Evolutionary conservation across 2,329 filamentous ascomycete genomes (phyloP).

Genomic region (Blastomyces gilchristii): DNA sequence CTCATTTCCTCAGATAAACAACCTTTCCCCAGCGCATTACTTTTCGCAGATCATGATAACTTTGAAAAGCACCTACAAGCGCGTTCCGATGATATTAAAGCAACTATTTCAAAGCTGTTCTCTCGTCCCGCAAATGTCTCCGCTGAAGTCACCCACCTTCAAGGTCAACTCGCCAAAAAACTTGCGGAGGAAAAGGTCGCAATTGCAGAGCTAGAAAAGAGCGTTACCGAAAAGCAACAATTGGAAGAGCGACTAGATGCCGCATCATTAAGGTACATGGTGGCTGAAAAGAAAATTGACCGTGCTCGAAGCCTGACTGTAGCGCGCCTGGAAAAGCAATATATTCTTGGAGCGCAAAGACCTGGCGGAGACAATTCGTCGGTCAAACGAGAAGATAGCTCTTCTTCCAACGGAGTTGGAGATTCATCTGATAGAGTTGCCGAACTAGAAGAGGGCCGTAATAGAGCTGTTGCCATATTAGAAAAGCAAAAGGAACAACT

Average conservation of each 20-base stretch:
- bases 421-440: conserved; percentile 41
- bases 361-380: conserved; percentile 38
- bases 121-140: conserved; percentile 36
- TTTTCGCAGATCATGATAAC: conserved; percentile 45
- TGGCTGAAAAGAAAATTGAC: conserved; percentile 90
- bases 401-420: conserved; percentile 45
- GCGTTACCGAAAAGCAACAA: conserved; percentile 69
- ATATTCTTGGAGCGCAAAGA: conserved; percentile 54
- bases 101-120: conserved; percentile 62
- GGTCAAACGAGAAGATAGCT: conserved; percentile 41
- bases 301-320: conserved; percentile 80
- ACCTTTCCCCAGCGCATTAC: conserved; percentile 43
- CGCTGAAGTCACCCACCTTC: conserved; percentile 61
- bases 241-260: conserved; percentile 78
- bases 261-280: conserved; percentile 83
- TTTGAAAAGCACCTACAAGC: conserved; percentile 74
- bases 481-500: conserved; percentile 83
- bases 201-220: conserved; percentile 62
- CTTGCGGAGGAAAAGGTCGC: conserved; percentile 75
- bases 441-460: conserved; percentile 64
- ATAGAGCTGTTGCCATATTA: conserved; percentile 64
- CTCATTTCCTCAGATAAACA: conserved; percentile 5
- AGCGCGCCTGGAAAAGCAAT: conserved; percentile 83
- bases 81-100: conserved; percentile 65
- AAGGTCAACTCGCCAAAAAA: conserved; percentile 62